Evolutionary conservation across 2,329 filamentous ascomycete genomes (phyloP).

Genomic region (Pyrenochaeta sp.): DNA sequence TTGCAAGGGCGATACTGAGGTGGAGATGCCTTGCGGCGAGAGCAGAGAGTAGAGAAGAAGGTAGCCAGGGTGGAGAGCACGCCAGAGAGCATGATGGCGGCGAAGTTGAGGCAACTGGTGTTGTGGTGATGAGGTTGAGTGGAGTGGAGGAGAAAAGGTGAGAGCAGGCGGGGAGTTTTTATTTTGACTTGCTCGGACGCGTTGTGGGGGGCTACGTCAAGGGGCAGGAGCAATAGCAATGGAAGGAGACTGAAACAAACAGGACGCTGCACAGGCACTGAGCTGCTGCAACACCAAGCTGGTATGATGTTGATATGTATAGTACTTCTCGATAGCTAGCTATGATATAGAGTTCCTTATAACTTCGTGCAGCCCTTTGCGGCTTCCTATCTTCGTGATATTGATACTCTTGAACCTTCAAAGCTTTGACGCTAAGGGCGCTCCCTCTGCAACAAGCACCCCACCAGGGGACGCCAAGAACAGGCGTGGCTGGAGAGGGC

Average conservation of each 20-base stretch:
- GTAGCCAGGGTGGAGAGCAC: not conserved
- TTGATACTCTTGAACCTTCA: not conserved
- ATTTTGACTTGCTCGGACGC: too few species aligned
- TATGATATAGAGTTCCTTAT: not conserved
- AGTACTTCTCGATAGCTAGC: constrained; percentile 3
- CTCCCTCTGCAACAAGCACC: not conserved
- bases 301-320: not conserved
- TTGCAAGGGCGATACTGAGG: not conserved
- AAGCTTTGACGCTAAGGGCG: not conserved
- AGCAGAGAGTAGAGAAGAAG: not conserved
- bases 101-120: not conserved
- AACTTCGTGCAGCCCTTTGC: not conserved
- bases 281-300: constrained; percentile 15
- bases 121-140: not conserved
- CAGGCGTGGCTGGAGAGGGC: not conserved
- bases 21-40: constrained; percentile 1
- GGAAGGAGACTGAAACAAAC: not conserved
- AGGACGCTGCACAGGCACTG: constrained; percentile 8
- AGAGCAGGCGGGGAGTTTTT: constrained; percentile 2
- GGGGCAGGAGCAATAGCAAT: not conserved
- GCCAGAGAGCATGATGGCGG: not conserved
- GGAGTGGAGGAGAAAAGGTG: not conserved
- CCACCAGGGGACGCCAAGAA: not conserved
- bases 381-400: constrained; percentile 1
- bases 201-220: not conserved